Percentiles rank a stretch among this genome's conserved stretches.
Evolutionary conservation across 2,329 filamentous ascomycete genomes (phyloP).

Genomic region (Phoma sp.): DNA sequence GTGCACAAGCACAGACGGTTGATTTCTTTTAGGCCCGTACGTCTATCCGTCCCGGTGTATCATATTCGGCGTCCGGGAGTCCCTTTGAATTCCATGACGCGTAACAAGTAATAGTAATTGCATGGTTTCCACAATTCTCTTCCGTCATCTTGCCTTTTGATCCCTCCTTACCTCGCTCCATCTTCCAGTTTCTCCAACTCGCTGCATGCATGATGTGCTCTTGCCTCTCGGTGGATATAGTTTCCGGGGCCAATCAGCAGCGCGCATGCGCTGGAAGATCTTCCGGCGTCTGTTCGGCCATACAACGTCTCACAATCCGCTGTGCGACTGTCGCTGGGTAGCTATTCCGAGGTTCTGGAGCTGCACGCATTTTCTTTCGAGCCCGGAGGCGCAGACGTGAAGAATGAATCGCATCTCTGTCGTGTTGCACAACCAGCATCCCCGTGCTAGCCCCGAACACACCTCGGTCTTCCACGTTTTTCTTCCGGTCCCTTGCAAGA

Average conservation of each 20-base stretch:
- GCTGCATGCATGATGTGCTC: no score
- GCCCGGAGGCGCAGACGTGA: neutral
- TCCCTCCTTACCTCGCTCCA: neutral
- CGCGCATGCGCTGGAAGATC: neutral
- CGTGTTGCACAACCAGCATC: neutral
- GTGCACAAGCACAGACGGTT: neutral
- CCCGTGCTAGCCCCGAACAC: neutral
- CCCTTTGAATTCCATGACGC: constrained; percentile 3
- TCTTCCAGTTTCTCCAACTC: neutral
- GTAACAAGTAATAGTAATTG: constrained; percentile 25
- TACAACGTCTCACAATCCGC: neutral
- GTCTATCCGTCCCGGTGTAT: constrained; percentile 11
- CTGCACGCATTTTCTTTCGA: constrained; percentile 1
- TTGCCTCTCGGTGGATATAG: neutral
- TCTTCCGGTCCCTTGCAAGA: neutral
- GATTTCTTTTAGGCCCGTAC: neutral
- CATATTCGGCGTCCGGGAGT: constrained; percentile 19
- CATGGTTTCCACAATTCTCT: constrained; percentile 12
- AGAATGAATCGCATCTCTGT: neutral
- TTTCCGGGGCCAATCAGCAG: constrained; percentile 1
- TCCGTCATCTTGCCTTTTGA: neutral
- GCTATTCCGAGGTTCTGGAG: neutral
- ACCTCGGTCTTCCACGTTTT: neutral
- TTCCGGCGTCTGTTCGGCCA: neutral
- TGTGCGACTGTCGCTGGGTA: constrained; percentile 4